phyloP scores from a whole-genome alignment of 768 basidiomycete genomes.

The Paxillus rubicundulus region DNA sequence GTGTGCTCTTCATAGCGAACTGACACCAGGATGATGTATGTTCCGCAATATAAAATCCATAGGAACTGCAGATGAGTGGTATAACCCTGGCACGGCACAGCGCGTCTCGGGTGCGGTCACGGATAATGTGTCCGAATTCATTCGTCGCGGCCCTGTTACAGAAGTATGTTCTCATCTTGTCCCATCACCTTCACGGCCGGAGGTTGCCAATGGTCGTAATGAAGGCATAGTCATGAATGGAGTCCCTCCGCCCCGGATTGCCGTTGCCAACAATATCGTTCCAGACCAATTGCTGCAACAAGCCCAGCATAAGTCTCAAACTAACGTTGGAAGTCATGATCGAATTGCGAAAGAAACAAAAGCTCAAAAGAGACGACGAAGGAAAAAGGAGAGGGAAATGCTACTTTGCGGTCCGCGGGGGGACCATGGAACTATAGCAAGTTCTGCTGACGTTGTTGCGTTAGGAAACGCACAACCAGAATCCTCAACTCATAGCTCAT shows the following conservation, averaged over 20 bases:
- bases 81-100: constrained; percentile 11
- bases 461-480: constrained; percentile 5
- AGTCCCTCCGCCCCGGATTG: background rate
- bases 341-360: constrained; percentile 1
- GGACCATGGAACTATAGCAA: background rate
- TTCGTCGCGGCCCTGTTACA: background rate
- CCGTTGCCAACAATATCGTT: background rate
- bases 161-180: background rate
- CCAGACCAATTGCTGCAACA: background rate
- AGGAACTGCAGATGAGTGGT: constrained; percentile 28
- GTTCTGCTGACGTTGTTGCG: background rate
- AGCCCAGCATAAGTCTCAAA: background rate
- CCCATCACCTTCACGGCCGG: background rate
- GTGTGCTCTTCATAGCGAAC: background rate
- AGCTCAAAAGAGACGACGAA: constrained; percentile 16
- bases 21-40: background rate
- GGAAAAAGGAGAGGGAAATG: constrained; percentile 7
- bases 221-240: background rate
- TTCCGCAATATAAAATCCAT: background rate
- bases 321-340: background rate
- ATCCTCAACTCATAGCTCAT: background rate
- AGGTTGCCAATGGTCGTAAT: background rate
- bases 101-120: constrained; percentile 13
- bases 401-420: background rate
- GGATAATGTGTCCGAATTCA: constrained; percentile 4